Evolutionary conservation across 2,329 filamentous ascomycete genomes (phyloP).

Genomic region (Aspergillus piperis): DNA sequence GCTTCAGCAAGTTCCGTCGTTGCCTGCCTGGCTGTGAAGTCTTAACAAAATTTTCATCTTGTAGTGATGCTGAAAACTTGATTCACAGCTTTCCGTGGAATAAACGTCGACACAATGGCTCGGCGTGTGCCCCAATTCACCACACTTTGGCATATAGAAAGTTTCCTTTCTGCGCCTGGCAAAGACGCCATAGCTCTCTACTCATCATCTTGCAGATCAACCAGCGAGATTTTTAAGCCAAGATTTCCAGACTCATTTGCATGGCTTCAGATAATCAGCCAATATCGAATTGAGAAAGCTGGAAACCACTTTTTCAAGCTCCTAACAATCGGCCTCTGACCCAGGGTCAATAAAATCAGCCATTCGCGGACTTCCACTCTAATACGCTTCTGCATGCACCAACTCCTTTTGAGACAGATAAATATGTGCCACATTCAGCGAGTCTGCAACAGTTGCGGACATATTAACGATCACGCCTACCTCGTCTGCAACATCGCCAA

Average conservation of each 20-base stretch:
- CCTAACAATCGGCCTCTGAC: neutral
- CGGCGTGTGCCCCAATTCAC: neutral
- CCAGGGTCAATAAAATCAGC: neutral
- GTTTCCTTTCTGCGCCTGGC: neutral
- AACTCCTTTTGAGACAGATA: too few relatives aligned
- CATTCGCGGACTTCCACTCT: neutral
- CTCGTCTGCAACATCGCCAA: slow-evolving; percentile 22
- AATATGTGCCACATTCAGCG: slow-evolving; percentile 26
- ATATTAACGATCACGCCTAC: slow-evolving; percentile 26
- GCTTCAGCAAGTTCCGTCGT: neutral
- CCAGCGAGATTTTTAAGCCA: neutral
- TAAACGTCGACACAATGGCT: neutral
- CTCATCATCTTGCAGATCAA: neutral
- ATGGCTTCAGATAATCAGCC: neutral
- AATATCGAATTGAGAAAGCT: neutral
- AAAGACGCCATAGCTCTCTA: neutral
- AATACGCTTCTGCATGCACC: neutral
- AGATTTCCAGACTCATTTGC: too few relatives aligned
- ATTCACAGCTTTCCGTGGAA: neutral
- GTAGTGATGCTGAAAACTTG: neutral
- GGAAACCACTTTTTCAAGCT: neutral
- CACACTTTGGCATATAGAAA: neutral
- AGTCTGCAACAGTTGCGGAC: slow-evolving; percentile 26
- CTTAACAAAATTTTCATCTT: neutral
- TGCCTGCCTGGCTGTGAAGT: neutral